phyloP scores from a whole-genome alignment of 2,329 filamentous ascomycete species.

The Aspergillus sp. region DNA sequence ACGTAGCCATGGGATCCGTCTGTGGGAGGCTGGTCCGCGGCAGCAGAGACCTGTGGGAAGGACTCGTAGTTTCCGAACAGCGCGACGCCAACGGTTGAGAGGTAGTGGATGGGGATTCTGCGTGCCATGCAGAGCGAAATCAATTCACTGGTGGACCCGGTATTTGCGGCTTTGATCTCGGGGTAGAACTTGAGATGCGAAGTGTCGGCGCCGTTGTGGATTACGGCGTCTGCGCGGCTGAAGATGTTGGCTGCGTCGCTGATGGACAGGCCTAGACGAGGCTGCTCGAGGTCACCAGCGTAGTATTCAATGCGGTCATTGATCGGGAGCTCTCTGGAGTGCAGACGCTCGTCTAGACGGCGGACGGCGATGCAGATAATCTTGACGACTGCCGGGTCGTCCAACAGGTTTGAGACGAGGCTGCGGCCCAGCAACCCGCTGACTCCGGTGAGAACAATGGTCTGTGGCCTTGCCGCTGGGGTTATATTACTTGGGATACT shows the following conservation, averaged over 20 bases:
- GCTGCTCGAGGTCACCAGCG: constrained; percentile 37
- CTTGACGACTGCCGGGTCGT: neutral
- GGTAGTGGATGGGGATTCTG: constrained; percentile 30
- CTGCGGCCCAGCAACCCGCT: neutral
- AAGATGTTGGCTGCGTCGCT: constrained; percentile 29
- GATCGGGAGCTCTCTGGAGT: neutral
- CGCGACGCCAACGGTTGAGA: constrained; percentile 31
- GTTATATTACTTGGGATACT: neutral
- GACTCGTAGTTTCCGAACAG: constrained; percentile 23
- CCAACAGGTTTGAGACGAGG: neutral
- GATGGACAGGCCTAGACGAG: constrained; percentile 41
- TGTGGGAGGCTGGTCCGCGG: constrained; percentile 9
- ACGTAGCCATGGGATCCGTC: constrained; percentile 38
- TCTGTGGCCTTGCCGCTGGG: neutral
- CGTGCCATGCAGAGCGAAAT: constrained; percentile 16
- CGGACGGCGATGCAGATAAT: neutral
- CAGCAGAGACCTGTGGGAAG: constrained; percentile 19
- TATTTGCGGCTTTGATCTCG: constrained; percentile 24
- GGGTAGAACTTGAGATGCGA: constrained; percentile 30
- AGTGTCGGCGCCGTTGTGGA: constrained; percentile 54
- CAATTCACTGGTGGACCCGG: constrained; percentile 25
- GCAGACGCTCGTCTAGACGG: neutral
- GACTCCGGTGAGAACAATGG: neutral
- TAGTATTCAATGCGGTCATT: neutral
- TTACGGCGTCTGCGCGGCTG: constrained; percentile 45